These are phyloP conservation scores for Oldenlandia corymbosa DNA, from an alignment of 257 asterid genomes.

Conservation along the genomic window DNA sequence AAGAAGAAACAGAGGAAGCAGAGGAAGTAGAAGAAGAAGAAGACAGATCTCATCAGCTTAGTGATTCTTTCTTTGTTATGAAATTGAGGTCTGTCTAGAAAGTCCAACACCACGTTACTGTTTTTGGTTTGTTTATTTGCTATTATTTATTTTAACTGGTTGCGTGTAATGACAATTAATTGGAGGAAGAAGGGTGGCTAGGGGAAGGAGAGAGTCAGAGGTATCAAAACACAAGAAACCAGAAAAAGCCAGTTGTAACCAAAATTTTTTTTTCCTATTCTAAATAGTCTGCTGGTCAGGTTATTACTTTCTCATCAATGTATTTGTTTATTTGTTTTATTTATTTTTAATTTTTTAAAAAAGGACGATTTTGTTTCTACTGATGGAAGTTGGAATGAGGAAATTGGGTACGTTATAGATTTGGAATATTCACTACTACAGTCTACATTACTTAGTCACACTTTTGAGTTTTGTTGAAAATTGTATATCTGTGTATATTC, in stretches of 20 bases:
- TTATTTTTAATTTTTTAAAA: too few species aligned
- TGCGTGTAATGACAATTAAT: conserved; percentile 23
- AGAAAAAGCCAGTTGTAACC: conserved; percentile 3
- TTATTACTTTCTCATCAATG: neutral
- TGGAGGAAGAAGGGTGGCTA: conserved; percentile 3
- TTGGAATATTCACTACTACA: too few species aligned
- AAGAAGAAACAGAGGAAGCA: neutral
- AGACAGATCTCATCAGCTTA: conserved; percentile 12
- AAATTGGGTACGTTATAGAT: too few species aligned
- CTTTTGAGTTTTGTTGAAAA: too few species aligned
- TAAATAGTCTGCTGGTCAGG: neutral
- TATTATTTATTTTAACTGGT: neutral
- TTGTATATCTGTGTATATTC: too few species aligned
- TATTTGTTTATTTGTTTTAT: neutral
- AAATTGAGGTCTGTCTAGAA: conserved; percentile 16
- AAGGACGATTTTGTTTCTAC: neutral
- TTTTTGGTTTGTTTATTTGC: conserved; percentile 16
- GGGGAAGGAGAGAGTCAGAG: conserved; percentile 9
- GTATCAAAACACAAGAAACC: neutral
- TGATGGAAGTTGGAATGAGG: too few species aligned
- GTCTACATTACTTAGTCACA: too few species aligned
- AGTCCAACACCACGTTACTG: conserved; percentile 25
- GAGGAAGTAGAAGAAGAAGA: neutral
- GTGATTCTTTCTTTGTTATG: neutral
- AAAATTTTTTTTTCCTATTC: neutral